These are phyloP conservation scores for Platanus orientalis DNA, from an alignment of 164 flowering plant genomes.

Conservation along the genomic window DNA sequence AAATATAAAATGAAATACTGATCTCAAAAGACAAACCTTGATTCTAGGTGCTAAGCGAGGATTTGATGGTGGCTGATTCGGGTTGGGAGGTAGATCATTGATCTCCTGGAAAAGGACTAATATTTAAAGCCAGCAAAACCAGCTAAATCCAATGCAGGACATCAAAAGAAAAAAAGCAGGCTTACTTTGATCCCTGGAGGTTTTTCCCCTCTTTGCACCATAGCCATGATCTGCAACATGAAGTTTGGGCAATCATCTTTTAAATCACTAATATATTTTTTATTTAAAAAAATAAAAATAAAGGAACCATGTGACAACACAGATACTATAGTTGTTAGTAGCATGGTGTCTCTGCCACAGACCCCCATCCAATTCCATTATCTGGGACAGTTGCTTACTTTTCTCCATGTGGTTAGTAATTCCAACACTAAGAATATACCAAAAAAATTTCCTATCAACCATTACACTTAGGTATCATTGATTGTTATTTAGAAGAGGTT, in stretches of 20 bases:
- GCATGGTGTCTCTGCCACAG: too few species aligned
- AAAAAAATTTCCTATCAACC: too few species aligned
- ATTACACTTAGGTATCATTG: too few species aligned
- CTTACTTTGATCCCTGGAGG: constrained; percentile 67
- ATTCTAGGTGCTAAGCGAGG: constrained; percentile 69
- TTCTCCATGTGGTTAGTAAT: too few species aligned
- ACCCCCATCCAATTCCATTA: too few species aligned
- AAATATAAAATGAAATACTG: neutral
- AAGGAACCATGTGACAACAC: too few species aligned
- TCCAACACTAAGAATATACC: too few species aligned
- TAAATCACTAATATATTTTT: too few species aligned
- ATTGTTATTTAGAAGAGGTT: too few species aligned
- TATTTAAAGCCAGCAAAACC: constrained; percentile 5
- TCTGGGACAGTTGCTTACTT: too few species aligned
- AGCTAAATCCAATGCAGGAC: neutral
- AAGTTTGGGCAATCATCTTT: neutral
- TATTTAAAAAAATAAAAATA: too few species aligned
- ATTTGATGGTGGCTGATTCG: constrained; percentile 77
- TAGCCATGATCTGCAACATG: constrained; percentile 76
- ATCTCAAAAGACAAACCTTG: constrained; percentile 47
- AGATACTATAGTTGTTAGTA: too few species aligned
- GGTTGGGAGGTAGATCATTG: constrained; percentile 87
- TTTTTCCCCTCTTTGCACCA: constrained; percentile 91
- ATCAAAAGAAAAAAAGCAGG: neutral
- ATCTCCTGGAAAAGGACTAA: constrained; percentile 56